These are phyloP conservation scores for Pichia sporocuriosa DNA, from an alignment of 805 yeast species.

Conservation along the genomic window DNA sequence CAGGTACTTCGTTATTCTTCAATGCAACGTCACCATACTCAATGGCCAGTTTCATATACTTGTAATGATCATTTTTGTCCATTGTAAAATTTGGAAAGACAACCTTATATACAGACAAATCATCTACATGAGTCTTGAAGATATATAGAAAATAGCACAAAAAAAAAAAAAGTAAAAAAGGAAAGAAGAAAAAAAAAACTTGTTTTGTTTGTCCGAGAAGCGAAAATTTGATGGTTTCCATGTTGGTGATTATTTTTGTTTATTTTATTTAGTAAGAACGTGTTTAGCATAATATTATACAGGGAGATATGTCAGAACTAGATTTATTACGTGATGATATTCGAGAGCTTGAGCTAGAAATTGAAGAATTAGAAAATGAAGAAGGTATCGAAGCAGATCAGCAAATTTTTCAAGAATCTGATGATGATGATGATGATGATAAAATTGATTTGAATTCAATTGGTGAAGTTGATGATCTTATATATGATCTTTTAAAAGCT, in stretches of 20 bases:
- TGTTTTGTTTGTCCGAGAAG: neutral
- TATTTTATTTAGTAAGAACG: no score
- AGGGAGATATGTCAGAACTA: slow-evolving; percentile 6
- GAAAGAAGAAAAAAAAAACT: no score
- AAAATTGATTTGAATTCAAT: slow-evolving; percentile 21
- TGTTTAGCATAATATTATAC: no score
- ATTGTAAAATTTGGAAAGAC: neutral
- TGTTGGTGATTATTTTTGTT: no score
- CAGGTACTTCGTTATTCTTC: slow-evolving; percentile 70
- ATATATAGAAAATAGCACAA: no score
- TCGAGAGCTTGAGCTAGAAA: slow-evolving; percentile 11
- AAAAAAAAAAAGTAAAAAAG: no score
- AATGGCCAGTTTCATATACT: slow-evolving; percentile 46
- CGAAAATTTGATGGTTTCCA: neutral
- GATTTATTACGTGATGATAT: slow-evolving; percentile 9
- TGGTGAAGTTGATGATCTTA: slow-evolving; percentile 16
- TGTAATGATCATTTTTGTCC: slow-evolving; percentile 19
- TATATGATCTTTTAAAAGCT: slow-evolving; percentile 6
- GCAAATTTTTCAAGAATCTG: neutral
- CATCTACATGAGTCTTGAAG: no score
- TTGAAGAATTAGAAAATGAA: slow-evolving; percentile 4
- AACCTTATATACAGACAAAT: no score
- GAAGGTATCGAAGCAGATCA: neutral
- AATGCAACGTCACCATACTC: slow-evolving; percentile 60
- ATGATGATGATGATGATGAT: slow-evolving; percentile 16